Base-by-base conservation (phyloP, 2,329 filamentous ascomycete species). In the Pseudogymnoascus verrucosus region DNA sequence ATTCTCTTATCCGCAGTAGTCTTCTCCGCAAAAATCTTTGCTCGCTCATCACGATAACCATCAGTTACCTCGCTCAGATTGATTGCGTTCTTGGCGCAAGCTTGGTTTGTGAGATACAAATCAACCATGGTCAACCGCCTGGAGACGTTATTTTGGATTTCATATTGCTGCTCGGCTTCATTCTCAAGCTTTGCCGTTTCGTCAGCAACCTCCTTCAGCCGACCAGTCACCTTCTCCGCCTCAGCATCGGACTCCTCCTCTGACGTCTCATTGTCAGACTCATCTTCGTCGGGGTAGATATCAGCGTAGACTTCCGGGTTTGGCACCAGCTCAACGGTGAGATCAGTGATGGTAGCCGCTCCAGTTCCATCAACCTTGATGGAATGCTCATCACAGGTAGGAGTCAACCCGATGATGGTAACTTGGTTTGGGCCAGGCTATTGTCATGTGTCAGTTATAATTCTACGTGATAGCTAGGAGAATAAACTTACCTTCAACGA, bases 361-460 rank as follows among this genome's bases (percentile, higher is more conserved):
- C 83, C 82, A 61, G 78, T 79, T 54, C 84, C 83, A 68, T 86
- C 83, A 36, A 87, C 79, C 67, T 84, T 84, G 73, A 87, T 82
- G 8, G 81, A 84, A 67, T 82, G 77, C 69, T 82, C 77, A 68
- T 85, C 80, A 7, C 81, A 77, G 1, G 77, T 79, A 2, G 82
- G 80, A 7, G 82, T 79, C 39, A 86, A 72, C 4, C 82, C 84
- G 51, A 80, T 72, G 60, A 87, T 79, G 12, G 78, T 80, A 63
- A 87, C 79, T 67, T 85, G 79, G 67, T 85, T 87, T 7, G 76
- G 69, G 6, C 84, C 84, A n/a, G 80, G 76, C 77, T 82, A 63
- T 2, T 54, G 26, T 31, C 51, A 40, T 61, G 19, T 42, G 11
- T 37, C 4, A 61, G 62, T 54, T 4, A 57, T 16, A 31, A 65